Evolutionary conservation across 164 flowering plant species (phyloP).

Genomic region (Kalanchoe fedtschenkoi): DNA sequence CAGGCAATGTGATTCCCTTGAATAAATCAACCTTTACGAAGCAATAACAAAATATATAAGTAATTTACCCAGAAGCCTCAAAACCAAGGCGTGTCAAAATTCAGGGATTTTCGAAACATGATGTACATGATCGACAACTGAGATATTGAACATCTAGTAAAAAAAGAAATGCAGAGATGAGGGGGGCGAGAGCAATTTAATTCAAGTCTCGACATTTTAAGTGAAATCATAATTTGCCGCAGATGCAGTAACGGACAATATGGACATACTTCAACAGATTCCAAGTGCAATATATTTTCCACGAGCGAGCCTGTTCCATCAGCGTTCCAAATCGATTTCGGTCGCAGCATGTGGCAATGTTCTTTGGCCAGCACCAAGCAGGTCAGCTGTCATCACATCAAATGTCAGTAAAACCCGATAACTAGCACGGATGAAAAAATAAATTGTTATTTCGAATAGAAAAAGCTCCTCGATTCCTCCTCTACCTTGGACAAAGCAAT

Average conservation of each 20-base stretch:
- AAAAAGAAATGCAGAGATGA: too few relatives aligned
- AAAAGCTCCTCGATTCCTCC: neutral
- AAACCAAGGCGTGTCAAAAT: neutral
- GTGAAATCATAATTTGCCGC: neutral
- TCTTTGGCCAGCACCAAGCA: constrained; percentile 69
- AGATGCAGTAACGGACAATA: neutral
- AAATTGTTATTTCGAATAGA: neutral
- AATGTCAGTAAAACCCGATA: constrained; percentile 9
- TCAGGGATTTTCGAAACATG: neutral
- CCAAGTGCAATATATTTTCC: constrained; percentile 74
- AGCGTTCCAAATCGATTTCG: constrained; percentile 83
- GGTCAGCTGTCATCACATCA: constrained; percentile 54
- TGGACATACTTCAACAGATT: constrained; percentile 70
- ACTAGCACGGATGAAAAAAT: neutral
- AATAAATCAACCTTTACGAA: constrained; percentile 64
- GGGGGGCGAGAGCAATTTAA: neutral
- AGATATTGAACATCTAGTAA: neutral
- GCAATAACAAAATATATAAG: constrained; percentile 3
- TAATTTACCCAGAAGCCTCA: neutral
- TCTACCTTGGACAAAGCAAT: constrained; percentile 70
- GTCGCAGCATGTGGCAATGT: constrained; percentile 37
- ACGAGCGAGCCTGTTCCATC: constrained; percentile 53
- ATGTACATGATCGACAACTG: neutral
- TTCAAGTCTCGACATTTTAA: neutral
- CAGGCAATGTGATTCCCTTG: constrained; percentile 73